Evolutionary conservation across 129 eudicot genomes (phyloP).

Genomic region (Pittosporum tobira): DNA sequence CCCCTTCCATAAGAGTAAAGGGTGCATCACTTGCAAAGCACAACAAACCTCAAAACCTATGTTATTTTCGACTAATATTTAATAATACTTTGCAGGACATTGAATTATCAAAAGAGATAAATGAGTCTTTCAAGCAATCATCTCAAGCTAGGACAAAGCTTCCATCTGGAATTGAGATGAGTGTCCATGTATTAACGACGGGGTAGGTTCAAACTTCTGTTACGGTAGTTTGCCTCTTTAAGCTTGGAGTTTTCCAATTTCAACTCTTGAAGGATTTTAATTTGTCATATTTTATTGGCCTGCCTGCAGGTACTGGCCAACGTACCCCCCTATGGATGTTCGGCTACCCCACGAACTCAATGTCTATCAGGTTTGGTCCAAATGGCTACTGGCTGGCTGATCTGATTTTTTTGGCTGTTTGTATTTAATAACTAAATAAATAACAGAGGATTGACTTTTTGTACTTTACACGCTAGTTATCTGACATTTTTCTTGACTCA

Average conservation of each 20-base stretch:
- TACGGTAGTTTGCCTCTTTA: neutral
- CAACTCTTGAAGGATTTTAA: neutral
- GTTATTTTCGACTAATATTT: slow-evolving; percentile 2
- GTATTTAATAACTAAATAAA: no score
- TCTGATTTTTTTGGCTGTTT: neutral
- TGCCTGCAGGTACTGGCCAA: slow-evolving; percentile 84
- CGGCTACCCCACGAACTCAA: slow-evolving; percentile 89
- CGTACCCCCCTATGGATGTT: slow-evolving; percentile 91
- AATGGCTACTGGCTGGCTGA: neutral
- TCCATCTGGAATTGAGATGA: slow-evolving; percentile 87
- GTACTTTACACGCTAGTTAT: neutral
- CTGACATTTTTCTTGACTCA: slow-evolving; percentile 5
- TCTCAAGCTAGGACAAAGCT: slow-evolving; percentile 91
- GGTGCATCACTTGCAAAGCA: no score
- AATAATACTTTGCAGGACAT: slow-evolving; percentile 45
- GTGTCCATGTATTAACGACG: slow-evolving; percentile 88
- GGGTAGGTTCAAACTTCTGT: slow-evolving; percentile 38
- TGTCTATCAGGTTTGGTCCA: slow-evolving; percentile 68
- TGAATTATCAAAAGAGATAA: slow-evolving; percentile 82
- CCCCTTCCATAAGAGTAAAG: no score
- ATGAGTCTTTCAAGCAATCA: slow-evolving; percentile 87
- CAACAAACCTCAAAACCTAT: no score
- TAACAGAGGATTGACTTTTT: no score
- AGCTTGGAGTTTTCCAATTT: neutral
- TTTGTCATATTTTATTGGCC: neutral